Evolutionary conservation across 2,329 filamentous ascomycete species (phyloP).

Genomic region (Neophaeococcomyces mojaviensis): DNA sequence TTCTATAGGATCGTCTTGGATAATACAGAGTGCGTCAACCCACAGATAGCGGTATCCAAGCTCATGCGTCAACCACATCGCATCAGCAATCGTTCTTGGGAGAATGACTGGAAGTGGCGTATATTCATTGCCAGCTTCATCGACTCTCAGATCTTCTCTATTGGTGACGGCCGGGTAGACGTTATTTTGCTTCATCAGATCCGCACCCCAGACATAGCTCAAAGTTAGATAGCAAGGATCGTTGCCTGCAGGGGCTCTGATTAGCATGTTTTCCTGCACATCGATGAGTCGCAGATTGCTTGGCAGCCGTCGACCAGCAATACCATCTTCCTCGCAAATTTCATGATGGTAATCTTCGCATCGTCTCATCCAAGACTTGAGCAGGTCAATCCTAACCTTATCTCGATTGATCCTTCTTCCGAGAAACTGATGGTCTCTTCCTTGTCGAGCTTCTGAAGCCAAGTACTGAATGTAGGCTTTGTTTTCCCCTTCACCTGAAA

Average conservation of each 20-base stretch:
- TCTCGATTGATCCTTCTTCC: not conserved
- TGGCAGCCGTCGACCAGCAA: not conserved
- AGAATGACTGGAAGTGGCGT: not conserved
- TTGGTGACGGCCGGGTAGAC: not conserved
- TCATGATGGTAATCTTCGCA: not conserved
- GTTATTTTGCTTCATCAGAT: not conserved
- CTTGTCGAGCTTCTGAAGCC: not conserved
- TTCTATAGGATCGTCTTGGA: constrained; percentile 12
- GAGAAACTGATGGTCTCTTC: not conserved
- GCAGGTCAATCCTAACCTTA: not conserved
- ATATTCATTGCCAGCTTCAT: not conserved
- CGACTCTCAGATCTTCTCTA: not conserved
- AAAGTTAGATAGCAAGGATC: not conserved
- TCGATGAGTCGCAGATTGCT: not conserved
- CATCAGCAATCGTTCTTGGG: constrained; percentile 11
- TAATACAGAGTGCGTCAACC: constrained; percentile 18
- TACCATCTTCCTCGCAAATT: not conserved
- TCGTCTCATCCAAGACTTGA: not conserved
- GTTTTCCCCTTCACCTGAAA: not conserved
- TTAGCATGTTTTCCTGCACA: not conserved
- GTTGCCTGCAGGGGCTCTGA: not conserved
- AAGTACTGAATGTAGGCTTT: no score
- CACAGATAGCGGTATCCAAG: constrained; percentile 16
- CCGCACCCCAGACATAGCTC: constrained; percentile 6
- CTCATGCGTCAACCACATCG: constrained; percentile 8